Evolutionary conservation across 495 filamentous ascomycete species (phyloP), one percentile per base, ranked within the genome.

Genomic region (Lasiosphaeria hispida): DNA sequence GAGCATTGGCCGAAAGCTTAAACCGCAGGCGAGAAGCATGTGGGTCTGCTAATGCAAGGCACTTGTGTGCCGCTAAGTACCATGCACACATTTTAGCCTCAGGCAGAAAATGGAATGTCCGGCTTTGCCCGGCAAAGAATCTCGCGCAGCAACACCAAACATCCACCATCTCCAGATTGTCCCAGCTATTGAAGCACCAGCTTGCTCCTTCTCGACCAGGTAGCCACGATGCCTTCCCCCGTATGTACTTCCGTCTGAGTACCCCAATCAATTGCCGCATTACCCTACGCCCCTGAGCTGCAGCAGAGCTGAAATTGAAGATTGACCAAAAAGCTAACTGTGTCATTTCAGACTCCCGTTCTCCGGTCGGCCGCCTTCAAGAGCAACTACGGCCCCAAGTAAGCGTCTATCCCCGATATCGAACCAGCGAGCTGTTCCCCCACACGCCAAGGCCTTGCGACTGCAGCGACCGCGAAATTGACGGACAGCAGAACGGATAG

Each of bases 381-480:
- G 69, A 80, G 75, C 69, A 68, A 71, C 40, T 78, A 76, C 56
- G 77, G 77, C 67, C 77, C 77, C 15, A 80, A 80, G 77, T 80
- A 72, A 77, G 77, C 72, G n/a, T 15, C 49, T 35, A 15, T 41
- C 23, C 17, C 41, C 42, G 40, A 37, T 9, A 35, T 10, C 43
- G n/a, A 42, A 33, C 53, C 18, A 17, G 9, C 14, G 17, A 14
- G 17, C 19, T 35, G 10, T 37, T 4, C 10, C 35, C 19, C 15
- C 10, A 40, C 9, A 40, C 15, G 11, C n/a, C n/a, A 9, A n/a
- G 6, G 3, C 18, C 43, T 10, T 11, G 36, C 41, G 40, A 13
- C 10, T 13, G 18, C 19, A 19, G 35, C 2, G 15, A 2, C 14
- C 7, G 37, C 3, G 10, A 10, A 4, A 5, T n/a, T 17, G 42